phyloP scores from a whole-genome alignment of 1,284 basidiomycete genomes.

The Chondrostereum purpureum region DNA sequence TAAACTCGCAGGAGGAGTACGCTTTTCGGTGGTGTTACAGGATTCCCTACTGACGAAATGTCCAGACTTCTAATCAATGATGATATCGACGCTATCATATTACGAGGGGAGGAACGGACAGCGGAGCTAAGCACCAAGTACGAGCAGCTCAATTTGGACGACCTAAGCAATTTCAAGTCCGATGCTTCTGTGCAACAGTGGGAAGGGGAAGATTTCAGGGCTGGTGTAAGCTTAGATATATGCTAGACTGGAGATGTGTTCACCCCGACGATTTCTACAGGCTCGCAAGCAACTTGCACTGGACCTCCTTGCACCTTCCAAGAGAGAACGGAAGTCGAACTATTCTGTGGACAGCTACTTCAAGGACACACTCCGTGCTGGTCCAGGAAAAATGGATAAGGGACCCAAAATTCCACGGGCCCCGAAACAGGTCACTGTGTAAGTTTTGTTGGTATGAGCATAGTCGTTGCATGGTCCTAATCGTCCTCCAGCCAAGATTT shows the following conservation, averaged over 20 bases:
- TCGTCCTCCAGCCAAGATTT: conserved; percentile 89
- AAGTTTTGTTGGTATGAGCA: no score
- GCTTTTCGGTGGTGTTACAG: conserved; percentile 19
- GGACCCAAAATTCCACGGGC: conserved; percentile 80
- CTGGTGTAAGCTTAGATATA: conserved; percentile 42
- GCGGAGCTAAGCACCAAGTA: conserved; percentile 89
- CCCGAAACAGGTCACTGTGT: conserved; percentile 86
- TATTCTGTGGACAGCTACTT: conserved; percentile 95
- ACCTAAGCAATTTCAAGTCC: conserved; percentile 94
- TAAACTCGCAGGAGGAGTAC: conserved; percentile 68
- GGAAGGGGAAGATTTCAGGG: conserved; percentile 94
- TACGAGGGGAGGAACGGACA: conserved; percentile 88
- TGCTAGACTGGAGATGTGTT: no score
- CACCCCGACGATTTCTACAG: no score
- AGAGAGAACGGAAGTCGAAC: conserved; percentile 93
- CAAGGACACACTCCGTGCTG: conserved; percentile 84
- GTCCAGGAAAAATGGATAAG: conserved; percentile 77
- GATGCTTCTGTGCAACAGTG: conserved; percentile 87
- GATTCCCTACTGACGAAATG: neutral
- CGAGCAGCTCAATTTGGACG: conserved; percentile 88
- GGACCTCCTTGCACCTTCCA: conserved; percentile 87
- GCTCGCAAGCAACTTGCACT: conserved; percentile 70
- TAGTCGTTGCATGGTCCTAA: no score
- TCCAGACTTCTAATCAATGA: conserved; percentile 76
- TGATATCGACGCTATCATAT: conserved; percentile 93